phyloP scores from a whole-genome alignment of 2,329 filamentous ascomycete species.

The Pestalotiopsis sp. region DNA sequence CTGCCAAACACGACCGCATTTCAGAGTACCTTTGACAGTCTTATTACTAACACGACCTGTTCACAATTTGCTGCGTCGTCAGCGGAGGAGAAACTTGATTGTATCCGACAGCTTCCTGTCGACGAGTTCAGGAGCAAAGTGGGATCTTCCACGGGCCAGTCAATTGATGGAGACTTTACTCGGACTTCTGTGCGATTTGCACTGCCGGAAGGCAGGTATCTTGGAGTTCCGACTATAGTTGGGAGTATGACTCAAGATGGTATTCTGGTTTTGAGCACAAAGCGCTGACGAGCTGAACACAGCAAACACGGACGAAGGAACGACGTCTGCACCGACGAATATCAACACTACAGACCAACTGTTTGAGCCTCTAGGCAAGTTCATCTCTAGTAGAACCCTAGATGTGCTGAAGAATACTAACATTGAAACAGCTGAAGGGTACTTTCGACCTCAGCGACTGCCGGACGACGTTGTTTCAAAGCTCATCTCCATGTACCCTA shows the following conservation, averaged over 20 bases:
- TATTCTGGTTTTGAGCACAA: not conserved
- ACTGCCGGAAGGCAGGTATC: not conserved
- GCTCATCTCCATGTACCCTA: not conserved
- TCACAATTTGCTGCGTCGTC: not conserved
- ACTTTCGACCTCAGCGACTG: not conserved
- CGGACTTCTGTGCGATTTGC: conserved; percentile 8
- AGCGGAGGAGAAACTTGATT: not conserved
- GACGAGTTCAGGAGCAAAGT: not conserved
- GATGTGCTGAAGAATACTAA: not conserved
- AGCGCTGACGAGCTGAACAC: not conserved
- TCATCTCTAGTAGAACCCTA: not conserved
- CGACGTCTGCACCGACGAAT: conserved; percentile 2
- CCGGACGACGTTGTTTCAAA: not conserved
- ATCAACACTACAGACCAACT: not conserved
- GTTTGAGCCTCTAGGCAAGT: not conserved
- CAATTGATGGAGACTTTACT: conserved; percentile 9
- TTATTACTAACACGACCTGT: not conserved
- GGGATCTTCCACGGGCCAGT: not conserved
- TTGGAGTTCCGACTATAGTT: not conserved
- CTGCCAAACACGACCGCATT: not conserved
- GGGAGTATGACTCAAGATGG: not conserved
- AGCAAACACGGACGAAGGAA: conserved; percentile 3
- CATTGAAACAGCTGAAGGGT: not conserved
- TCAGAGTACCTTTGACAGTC: not conserved
- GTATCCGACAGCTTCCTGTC: not conserved